Percentiles rank a stretch among this genome's conserved stretches.
These are phyloP conservation scores for Saturnispora bothae DNA, from an alignment of 805 yeast species.

Conservation along the genomic window DNA sequence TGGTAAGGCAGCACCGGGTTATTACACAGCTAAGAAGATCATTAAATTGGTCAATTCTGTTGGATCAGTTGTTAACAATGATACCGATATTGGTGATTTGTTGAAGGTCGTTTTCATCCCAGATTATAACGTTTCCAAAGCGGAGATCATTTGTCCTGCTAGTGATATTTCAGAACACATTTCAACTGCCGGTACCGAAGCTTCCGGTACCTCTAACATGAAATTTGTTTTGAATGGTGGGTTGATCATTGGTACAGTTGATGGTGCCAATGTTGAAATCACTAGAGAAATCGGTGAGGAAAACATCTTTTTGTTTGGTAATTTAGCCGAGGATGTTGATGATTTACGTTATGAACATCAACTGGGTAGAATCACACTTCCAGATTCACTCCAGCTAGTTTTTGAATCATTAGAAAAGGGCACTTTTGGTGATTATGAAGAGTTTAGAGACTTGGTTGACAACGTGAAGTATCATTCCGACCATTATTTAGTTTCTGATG, in stretches of 20 bases:
- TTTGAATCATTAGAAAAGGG: slow-evolving; percentile 60
- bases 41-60: slow-evolving; percentile 80
- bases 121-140: slow-evolving; percentile 89
- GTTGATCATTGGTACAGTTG: slow-evolving; percentile 87
- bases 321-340: slow-evolving; percentile 81
- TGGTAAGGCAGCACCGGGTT: slow-evolving; percentile 97
- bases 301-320: slow-evolving; percentile 85
- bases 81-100: slow-evolving; percentile 59
- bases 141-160: slow-evolving; percentile 84
- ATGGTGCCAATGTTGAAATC: slow-evolving; percentile 93
- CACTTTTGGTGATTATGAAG: slow-evolving; percentile 55
- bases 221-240: slow-evolving; percentile 93
- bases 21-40: slow-evolving; percentile 86
- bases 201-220: slow-evolving; percentile 94
- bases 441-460: slow-evolving; percentile 58
- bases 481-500: slow-evolving; percentile 78
- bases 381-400: slow-evolving; percentile 51
- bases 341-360: slow-evolving; percentile 69
- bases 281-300: slow-evolving; percentile 91
- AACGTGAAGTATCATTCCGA: slow-evolving; percentile 69
- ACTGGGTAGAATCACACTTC: slow-evolving; percentile 47
- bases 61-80: slow-evolving; percentile 69
- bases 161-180: slow-evolving; percentile 88
- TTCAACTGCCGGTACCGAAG: slow-evolving; percentile 96
- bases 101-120: slow-evolving; percentile 83